Evolutionary conservation across 495 filamentous ascomycete genomes (phyloP).

Genomic region (Neurospora sp.): DNA sequence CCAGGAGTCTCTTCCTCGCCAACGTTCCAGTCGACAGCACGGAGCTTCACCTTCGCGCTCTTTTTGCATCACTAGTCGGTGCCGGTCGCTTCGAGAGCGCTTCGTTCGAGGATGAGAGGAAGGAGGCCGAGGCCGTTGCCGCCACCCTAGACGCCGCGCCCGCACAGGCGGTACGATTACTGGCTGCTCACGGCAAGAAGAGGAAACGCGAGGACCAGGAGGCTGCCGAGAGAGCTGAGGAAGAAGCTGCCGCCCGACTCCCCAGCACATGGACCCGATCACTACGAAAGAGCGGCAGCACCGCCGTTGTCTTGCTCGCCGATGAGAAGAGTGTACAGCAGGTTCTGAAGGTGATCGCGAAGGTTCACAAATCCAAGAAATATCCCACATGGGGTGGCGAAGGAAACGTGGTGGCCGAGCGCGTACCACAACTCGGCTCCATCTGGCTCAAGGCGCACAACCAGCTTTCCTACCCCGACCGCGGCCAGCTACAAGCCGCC

Average conservation of each 20-base stretch:
- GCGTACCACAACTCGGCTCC: conserved; percentile 47
- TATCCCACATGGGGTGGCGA: conserved; percentile 57
- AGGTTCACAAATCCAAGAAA: conserved; percentile 45
- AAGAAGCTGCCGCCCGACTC: conserved; percentile 42
- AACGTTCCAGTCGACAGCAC: conserved; percentile 85
- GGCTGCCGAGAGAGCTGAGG: conserved; percentile 40
- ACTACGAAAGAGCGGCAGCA: conserved; percentile 59
- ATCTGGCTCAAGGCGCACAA: conserved; percentile 56
- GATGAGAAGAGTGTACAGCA: conserved; percentile 64
- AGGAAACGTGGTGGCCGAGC: conserved; percentile 26
- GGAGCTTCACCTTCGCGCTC: conserved; percentile 57
- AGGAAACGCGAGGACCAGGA: conserved; percentile 50
- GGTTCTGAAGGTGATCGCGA: conserved; percentile 62
- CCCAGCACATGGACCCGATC: conserved; percentile 69
- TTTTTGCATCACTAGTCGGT: conserved; percentile 62
- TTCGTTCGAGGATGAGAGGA: conserved; percentile 51
- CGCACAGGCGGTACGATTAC: conserved; percentile 27
- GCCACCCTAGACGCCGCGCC: conserved; percentile 17
- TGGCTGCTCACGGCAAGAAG: conserved; percentile 49
- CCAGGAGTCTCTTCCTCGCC: conserved; percentile 72
- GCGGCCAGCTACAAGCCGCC: conserved; percentile 49
- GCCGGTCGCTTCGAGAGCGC: conserved; percentile 66
- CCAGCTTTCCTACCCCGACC: conserved; percentile 56
- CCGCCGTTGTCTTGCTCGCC: conserved; percentile 72
- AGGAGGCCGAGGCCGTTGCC: conserved; percentile 9